Base-by-base conservation (phyloP, 495 filamentous ascomycete genomes). In the Paragyromitra xinjiangensis region DNA sequence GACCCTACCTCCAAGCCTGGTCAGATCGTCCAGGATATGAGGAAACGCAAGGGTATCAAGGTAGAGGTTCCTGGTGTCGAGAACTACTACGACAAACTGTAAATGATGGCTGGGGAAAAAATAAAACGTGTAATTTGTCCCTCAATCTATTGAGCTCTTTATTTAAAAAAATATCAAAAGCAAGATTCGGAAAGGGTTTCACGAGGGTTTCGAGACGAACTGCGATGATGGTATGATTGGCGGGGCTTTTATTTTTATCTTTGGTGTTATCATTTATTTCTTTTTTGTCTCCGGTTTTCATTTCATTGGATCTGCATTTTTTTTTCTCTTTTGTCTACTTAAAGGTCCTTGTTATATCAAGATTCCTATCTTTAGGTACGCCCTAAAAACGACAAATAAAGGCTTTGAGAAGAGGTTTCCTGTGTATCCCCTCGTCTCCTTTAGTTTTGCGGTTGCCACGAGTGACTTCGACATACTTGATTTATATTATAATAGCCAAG, bases 11-110 rank as follows among this genome's bases (percentile, higher is more conserved):
- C 91, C 78, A 95, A 94, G 91, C 88, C 92, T 84, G 96, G 95
- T 84, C 86, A 90, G 83, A 86, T 97, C 81, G 93, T 98, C 79
- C 86, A 87, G 84, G 89, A 91, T 65, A 97, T 95, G 92, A 93
- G 95, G 82, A 97, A 97, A 91, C 91, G 95, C 87, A 99, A 99
- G 92, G 96, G 95, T 91, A 87, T 99, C 89, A 99, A 99, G 93
- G 88, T 91, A 83, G 88, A 93, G 78, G 64, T 45, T 55, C 19
- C 75, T 4, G 81, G 74, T 80, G 68, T 82, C 39, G 77, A 73
- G 58, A 78, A 98, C 94, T 98, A 97, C 92, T 98, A 98, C 87
- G 94, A 98, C 91, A 97, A 97, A 92, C 91, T 98, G 87, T 98
- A 97, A 87, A 50, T 45, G 69, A 66, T 66, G 5, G 12, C 74